A percentile compares a stretch with the other conserved stretches of the same genome.
These are phyloP conservation scores for Ogataea minuta DNA, from an alignment of 805 yeast genomes.

Conservation along the genomic window DNA sequence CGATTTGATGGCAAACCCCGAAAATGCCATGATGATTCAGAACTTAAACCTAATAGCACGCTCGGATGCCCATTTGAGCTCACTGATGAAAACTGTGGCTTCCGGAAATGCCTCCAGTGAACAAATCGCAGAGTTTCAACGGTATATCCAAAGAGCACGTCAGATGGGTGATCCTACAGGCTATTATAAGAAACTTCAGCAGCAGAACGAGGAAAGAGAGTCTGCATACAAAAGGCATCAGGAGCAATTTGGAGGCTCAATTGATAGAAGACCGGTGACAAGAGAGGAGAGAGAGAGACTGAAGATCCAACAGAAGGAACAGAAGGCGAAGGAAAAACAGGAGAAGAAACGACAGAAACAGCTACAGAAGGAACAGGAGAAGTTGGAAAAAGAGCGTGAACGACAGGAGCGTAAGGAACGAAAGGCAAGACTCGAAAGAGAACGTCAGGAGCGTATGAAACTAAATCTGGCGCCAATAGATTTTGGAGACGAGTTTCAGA, in stretches of 20 bases:
- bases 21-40: conserved; percentile 78
- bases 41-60: conserved; percentile 82
- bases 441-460: conserved; percentile 18
- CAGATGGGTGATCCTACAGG: conserved; percentile 55
- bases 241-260: conserved; percentile 21
- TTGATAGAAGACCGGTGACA: conserved; percentile 22
- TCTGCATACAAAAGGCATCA: conserved; percentile 10
- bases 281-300: conserved; percentile 22
- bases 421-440: conserved; percentile 15
- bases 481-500: conserved; percentile 17
- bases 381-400: conserved; percentile 23
- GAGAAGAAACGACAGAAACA: conserved; percentile 22
- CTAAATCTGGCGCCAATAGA: conserved; percentile 15
- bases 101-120: conserved; percentile 70
- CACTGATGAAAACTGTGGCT: conserved; percentile 83
- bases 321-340: conserved; percentile 26
- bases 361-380: conserved; percentile 25
- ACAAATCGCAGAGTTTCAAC: conserved; percentile 77
- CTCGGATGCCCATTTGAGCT: conserved; percentile 61
- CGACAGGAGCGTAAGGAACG: conserved; percentile 21
- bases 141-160: conserved; percentile 74
- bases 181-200: conserved; percentile 22
- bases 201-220: conserved; percentile 20
- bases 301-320: conserved; percentile 23
- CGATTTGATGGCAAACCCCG: conserved; percentile 44